Base-by-base conservation (phyloP, 2,329 filamentous ascomycete species). In the Fusarium algeriense region DNA sequence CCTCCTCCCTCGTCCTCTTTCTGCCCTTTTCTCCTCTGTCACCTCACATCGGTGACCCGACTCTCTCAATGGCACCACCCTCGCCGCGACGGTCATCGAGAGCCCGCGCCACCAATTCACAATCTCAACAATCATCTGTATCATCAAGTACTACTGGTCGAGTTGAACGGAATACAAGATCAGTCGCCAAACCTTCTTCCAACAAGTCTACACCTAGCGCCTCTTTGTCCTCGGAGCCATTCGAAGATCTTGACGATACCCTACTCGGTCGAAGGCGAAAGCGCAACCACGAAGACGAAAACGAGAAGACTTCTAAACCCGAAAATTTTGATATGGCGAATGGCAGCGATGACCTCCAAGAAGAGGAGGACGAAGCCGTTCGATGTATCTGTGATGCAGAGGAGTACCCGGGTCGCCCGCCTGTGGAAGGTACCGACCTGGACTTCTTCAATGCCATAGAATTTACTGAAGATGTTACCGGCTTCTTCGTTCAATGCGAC, bases 401-500 rank as follows among this genome's bases (percentile, higher is more conserved):
- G 78, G 96, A 99, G 63, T 98, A 98, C 82, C 96, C 96, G 26
- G 96, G 96, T 58, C 92, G 91, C 76, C 88, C 92, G 64, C 88
- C 88, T 61, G 87, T 88, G 75, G 87, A 91, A 71, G 86, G 88
- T 64, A 85, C 85, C 77, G 85, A 89, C 76, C 80, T 85, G 70
- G 85, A 90, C 75, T 82, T 87, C 79, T 83, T 90, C 83, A 82
- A 87, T 81, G 81, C 86, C 80, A 83, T 90, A 83, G 84, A 90
- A 70, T 86, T 93, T 70, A 89, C 91, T 35, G 94, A 97, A 77
- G 95, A 98, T 73, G 88, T 95, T 73, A 96, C 95, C 46, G 95
- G 95, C 56, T 92, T 98, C 82, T 99, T 98, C 82, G 95, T 99
- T 73, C 95, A 98, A 85, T 99, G 96, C 87, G 96, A 98, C 83